A percentile compares a stretch with the other conserved stretches of the same genome.
phyloP scores from a whole-genome alignment of 495 filamentous ascomycete species.

The Hypoxylon cercidicola region DNA sequence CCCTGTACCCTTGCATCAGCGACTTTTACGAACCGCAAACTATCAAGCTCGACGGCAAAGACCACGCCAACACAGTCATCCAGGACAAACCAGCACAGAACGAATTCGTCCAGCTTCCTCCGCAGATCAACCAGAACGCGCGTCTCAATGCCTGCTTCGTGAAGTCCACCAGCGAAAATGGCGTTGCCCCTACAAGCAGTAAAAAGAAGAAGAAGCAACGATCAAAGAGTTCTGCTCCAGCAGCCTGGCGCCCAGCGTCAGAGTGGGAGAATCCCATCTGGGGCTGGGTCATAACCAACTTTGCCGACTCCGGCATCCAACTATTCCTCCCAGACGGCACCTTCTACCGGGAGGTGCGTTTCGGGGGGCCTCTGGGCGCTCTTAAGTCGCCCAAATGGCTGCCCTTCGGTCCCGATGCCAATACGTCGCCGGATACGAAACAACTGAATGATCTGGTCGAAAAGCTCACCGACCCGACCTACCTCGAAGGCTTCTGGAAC shows the following conservation, averaged over 20 bases:
- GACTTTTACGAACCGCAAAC: conserved; percentile 34
- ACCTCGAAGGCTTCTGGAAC: conserved; percentile 50
- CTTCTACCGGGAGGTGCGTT: conserved; percentile 62
- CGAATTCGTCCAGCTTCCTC: conserved; percentile 58
- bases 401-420: conserved; percentile 42
- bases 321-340: conserved; percentile 60
- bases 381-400: conserved; percentile 44
- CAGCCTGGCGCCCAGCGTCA: conserved; percentile 36
- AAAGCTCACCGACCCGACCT: conserved; percentile 39
- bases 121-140: conserved; percentile 60
- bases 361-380: conserved; percentile 44
- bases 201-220: conserved; percentile 2
- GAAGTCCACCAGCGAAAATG: conserved; percentile 3
- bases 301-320: conserved; percentile 58
- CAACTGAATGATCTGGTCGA: conserved; percentile 53
- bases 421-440: conserved; percentile 12
- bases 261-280: conserved; percentile 64
- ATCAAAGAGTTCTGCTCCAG: background rate
- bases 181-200: background rate
- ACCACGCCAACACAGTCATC: conserved; percentile 37
- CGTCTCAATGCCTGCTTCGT: conserved; percentile 55
- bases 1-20: conserved; percentile 47
- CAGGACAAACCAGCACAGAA: conserved; percentile 27
- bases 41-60: conserved; percentile 28
- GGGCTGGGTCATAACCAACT: conserved; percentile 67